Evolutionary conservation across 2,329 filamentous ascomycete species (phyloP).

Genomic region (Didymella sp.): DNA sequence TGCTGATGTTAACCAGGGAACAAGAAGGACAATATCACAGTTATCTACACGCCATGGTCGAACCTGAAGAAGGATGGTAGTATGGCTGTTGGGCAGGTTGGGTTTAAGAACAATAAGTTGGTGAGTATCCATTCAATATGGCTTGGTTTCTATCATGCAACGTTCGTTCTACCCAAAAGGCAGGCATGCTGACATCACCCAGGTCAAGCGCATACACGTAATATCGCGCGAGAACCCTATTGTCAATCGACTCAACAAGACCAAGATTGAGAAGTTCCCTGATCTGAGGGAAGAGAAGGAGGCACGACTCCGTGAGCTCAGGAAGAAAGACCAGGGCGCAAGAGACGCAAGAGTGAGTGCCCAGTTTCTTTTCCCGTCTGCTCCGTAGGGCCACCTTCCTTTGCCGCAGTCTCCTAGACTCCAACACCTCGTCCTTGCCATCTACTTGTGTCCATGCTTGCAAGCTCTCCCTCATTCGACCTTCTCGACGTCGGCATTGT

Average conservation of each 20-base stretch:
- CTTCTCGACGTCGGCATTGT: neutral
- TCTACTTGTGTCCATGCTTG: no score
- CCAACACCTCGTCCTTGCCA: no score
- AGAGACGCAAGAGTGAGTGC: constrained; percentile 65
- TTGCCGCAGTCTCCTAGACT: no score
- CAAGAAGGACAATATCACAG: constrained; percentile 96
- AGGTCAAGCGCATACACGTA: constrained; percentile 84
- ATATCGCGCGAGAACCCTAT: constrained; percentile 83
- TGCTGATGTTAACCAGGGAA: constrained; percentile 68
- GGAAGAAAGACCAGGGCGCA: constrained; percentile 72
- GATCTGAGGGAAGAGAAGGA: constrained; percentile 85
- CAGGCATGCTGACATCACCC: neutral
- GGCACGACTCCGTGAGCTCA: constrained; percentile 72
- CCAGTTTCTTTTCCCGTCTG: neutral
- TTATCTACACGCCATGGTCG: constrained; percentile 98
- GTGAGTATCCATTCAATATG: constrained; percentile 38
- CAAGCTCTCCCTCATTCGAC: no score
- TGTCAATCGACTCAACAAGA: constrained; percentile 98
- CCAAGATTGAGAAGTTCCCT: constrained; percentile 84
- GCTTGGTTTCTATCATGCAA: constrained; percentile 22
- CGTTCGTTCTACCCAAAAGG: constrained; percentile 3
- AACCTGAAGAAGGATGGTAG: constrained; percentile 94
- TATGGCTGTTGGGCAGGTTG: constrained; percentile 95
- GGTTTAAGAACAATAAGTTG: constrained; percentile 87
- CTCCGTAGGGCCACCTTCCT: no score